Evolutionary conservation across 2,329 filamentous ascomycete genomes (phyloP).

Genomic region (Aspergillus sojae): DNA sequence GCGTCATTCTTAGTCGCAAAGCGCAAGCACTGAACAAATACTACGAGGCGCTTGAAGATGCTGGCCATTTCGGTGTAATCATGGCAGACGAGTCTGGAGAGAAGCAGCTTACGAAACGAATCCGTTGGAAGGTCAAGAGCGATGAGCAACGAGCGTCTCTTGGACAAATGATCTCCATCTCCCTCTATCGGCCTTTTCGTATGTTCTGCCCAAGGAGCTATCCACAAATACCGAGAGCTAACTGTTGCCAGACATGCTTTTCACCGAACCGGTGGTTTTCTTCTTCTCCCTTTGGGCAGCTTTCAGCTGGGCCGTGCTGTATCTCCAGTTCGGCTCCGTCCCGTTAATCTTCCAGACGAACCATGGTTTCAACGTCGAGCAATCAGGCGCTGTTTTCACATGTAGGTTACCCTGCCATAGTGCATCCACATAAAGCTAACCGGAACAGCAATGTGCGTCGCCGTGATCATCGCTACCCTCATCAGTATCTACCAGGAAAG

Average conservation of each 20-base stretch:
- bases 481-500: conserved; percentile 73
- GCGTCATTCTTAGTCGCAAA: conserved; percentile 76
- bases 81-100: conserved; percentile 38
- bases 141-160: conserved; percentile 76
- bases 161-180: conserved; percentile 70
- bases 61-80: conserved; percentile 61
- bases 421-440: not conserved
- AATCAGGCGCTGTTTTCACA: conserved; percentile 72
- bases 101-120: conserved; percentile 50
- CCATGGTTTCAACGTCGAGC: conserved; percentile 68
- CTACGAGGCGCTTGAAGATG: conserved; percentile 72
- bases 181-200: conserved; percentile 75
- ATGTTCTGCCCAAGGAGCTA: conserved; percentile 25
- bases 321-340: conserved; percentile 79
- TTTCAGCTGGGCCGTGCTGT: conserved; percentile 88
- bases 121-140: conserved; percentile 78
- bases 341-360: conserved; percentile 73
- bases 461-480: conserved; percentile 65
- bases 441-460: conserved; percentile 66
- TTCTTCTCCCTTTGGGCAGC: conserved; percentile 87
- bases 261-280: conserved; percentile 65
- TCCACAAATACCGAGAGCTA: not conserved
- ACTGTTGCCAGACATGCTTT: conserved; percentile 50
- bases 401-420: conserved; percentile 28
- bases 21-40: conserved; percentile 74